Percentiles rank a stretch among this genome's conserved stretches.
phyloP scores from a whole-genome alignment of 768 basidiomycete species.

The Trametes coccinea region DNA sequence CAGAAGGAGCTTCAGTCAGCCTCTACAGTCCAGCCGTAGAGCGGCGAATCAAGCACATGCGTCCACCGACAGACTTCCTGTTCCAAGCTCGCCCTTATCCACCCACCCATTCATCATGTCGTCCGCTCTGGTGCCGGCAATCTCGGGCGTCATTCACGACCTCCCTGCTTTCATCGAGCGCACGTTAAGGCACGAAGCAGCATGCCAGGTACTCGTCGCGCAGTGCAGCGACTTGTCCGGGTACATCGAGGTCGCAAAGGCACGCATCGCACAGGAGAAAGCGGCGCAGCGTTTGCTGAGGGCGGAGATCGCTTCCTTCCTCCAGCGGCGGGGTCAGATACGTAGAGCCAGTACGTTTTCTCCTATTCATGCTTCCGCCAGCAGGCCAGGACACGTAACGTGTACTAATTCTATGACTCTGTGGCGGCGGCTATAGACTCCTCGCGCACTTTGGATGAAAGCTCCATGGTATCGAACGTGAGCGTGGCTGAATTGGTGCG shows the following conservation, averaged over 20 bases:
- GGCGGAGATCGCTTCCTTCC: conserved; percentile 13
- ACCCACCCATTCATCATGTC: background rate
- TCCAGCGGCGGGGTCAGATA: conserved; percentile 1
- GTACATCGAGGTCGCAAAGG: conserved; percentile 13
- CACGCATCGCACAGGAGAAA: conserved; percentile 18
- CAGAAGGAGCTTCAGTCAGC: background rate
- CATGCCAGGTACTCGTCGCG: conserved; percentile 14
- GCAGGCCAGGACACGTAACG: background rate
- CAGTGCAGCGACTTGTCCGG: conserved; percentile 16
- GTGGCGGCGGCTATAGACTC: background rate
- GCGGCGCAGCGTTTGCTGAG: conserved; percentile 17
- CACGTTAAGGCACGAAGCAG: conserved; percentile 16
- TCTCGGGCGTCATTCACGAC: conserved; percentile 8
- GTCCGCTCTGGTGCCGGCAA: conserved; percentile 6
- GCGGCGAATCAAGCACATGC: background rate
- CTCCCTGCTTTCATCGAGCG: conserved; percentile 19
- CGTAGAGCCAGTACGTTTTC: conserved; percentile 1
- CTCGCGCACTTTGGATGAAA: conserved; percentile 1
- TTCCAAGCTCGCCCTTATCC: background rate
- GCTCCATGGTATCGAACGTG: background rate
- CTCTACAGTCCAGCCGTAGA: background rate
- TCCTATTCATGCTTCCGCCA: background rate
- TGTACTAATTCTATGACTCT: background rate
- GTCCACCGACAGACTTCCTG: background rate
- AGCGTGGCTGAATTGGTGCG: conserved; percentile 3